Evolutionary conservation across 108 stramenopile genomes (phyloP), one percentile per base, ranked within the genome.

Genomic region (Bacterosira constricta): DNA sequence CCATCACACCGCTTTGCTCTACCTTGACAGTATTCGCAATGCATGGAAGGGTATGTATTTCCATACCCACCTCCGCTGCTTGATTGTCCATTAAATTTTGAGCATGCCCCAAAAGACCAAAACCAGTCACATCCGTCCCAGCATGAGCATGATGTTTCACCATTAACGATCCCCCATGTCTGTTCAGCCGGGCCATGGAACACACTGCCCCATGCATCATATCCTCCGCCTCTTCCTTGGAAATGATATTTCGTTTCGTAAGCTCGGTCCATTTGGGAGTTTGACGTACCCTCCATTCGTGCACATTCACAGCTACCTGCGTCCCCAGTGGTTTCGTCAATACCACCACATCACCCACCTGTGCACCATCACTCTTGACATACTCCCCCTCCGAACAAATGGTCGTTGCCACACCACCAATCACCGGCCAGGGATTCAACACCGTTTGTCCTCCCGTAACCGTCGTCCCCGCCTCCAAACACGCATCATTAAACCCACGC

Each of bases 381-480:
- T 87, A 89, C 52, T 89, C 88, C 9, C 80, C 88, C 31, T 91
- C 82, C 0, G 77, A 51, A 20, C 87, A 86, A 27, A 94, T 71
- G 0, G 90, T 81, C 13, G 88, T 94, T 1, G 93, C 93, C 32
- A 90, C 88, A 45, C 93, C 93, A 25, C 93, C 93, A 77, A 94
- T 91, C 26, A 94, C 90, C 11, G 90, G 89, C 93, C 93, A 94
- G 8, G 93, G 93, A 76, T 94, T 94, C 51, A 90, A 57, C 11
- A 94, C 93, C 0, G 93, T 94, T 77, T 94, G 93, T 20, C 93
- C 93, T 9, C 93, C 93, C 26, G 89, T 90, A n/a, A 94, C 78
- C 39, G 71, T 29, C 34, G 90, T 89, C 41, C 67, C 89, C 15
- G 90, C 90, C 52, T 91, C 89, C 23, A 63, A 30, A 61, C 88